Evolutionary conservation across 352 stramenopile species (phyloP), one percentile per base, ranked within the genome.

Genomic region (Pythium pyrilobum): DNA sequence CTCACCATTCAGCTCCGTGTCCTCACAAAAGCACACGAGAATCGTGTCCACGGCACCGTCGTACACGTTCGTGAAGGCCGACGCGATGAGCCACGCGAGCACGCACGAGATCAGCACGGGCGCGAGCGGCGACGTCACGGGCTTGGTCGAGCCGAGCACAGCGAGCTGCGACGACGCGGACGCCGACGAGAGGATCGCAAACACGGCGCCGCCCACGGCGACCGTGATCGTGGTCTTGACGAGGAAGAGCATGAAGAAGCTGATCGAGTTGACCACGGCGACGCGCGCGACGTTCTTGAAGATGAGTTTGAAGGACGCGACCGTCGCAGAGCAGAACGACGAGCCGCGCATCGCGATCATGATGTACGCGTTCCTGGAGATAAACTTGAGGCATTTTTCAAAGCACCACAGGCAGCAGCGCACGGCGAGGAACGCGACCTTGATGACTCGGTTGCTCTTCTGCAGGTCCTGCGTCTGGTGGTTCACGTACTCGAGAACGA

Each of bases 331-430:
- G 64, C 85, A 95, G 56, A 96, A 96, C 7, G 74, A 88, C 41
- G 59, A 71, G n/a, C 82, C 79, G 24, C 82, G 72, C 66, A 89
- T 89, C 20, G 82, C 84, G 56, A 95, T 82, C 33, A 94, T 48
- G 40, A 97, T 97, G 69, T 97, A 97, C 13, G 89, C 87, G 76
- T 98, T 98, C 64, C 96, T 97, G 65, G 96, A 98, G 27, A 99
- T 67, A 60, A 98, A 99, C 62, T 97, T 97, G 65, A 99, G 87
- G 58, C 91, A 97, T 58, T 97, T 98, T 47, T 96, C 82, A 41
- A 96, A 85, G 71, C 95, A 99, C 83, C 90, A 98, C 44, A 99
- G 74, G 64, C 86, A 98, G 88, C 97, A 81, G 72, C 84, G 68
- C 23, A 90, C 59, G 5, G 56, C 56, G 38, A 91, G 23, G 24